Evolutionary conservation across 177 flowering plant species (phyloP), one percentile per base, ranked within the genome.

Genomic region (Vitis hybrid): DNA sequence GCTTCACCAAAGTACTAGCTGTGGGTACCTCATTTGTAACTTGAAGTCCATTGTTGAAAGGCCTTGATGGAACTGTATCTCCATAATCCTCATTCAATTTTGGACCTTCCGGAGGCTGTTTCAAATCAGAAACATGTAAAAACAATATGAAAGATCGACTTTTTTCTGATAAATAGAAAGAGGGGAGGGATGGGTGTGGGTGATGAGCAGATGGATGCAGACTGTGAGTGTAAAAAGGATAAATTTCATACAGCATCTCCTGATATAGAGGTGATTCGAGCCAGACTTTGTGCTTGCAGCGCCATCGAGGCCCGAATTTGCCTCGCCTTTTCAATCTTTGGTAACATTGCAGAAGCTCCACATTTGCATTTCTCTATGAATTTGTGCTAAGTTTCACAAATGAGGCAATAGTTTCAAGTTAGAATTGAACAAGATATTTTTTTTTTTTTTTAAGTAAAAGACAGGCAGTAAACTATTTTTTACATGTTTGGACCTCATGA

Each of bases 321-420:
- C 78, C 86, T 93, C 4, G 97, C 93, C 80, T 88, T 88, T 70
- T 88, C 98, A 80, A 95, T 84, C 88, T 91, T 93, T 50, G 91
- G 86, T 65, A 88, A 56, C 94, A 95, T 86, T 65, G 83, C 72
- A 62, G 91, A 84, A 69, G 99, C 91, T 70, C 92, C 96, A 83
- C 71, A 72, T 82, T 88, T 94, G 83, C 95, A 90, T 82, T 85
- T 93, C 46, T 88, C 98, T 68, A 92, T 90, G 76, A 95, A 95
- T 83, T 93, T 95, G 79, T 95, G 99, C 99, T 95, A 64, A 30
- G 3, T 14, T 66, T 54, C 52, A 60, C 65, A 67, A 10, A 40
- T 2, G 65, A 11, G 49, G 18, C 65, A 68, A 68, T 48, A 14
- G 19, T 40, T 13, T 67, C 21, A 66, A 71, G 68, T 72, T 27